Base-by-base conservation (phyloP, 352 stramenopile species). In the Aphanomyces cochlioides region DNA sequence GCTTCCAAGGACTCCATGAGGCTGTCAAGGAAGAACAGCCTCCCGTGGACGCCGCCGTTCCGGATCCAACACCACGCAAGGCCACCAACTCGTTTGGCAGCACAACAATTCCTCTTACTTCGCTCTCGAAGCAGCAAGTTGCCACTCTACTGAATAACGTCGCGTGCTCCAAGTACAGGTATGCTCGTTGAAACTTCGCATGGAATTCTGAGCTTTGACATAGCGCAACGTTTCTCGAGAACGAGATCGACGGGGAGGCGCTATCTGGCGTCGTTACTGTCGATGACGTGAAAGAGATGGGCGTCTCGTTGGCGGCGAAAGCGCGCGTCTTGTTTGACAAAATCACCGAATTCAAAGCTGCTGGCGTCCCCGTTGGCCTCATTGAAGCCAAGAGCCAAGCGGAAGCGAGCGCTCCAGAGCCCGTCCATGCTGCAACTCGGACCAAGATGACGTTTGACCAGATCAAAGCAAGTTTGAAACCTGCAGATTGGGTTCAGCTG, bases 301-400 rank as follows among this genome's bases (percentile, higher is more conserved):
- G 50, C 17, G 21, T 58, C 17, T 36, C 50, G 8, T 12, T 58
- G 50, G 17, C 50, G 13, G 50, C 17, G 7, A 8, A 58, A 36
- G 50, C 50, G 13, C 50, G 50, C 7, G 7, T 58, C 21, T 58
- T 58, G 50, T 58, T 58, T 58, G 50, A 58, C 50, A 58, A 58
- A 28, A 58, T 58, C 50, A 28, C 50, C 50, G 50, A 58, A 8
- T 58, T 58, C 50, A 58, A 58, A 58, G 7, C 50, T 12, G 13
- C 7, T 8, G 50, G 50, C 21, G 50, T 58, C 50, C 50, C 50
- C 7, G 15, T 2, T 28, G 10, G 17, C 1, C 17, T 66, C 7
- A 47, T 54, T 8, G n/a, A 48, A 53, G 7, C 15, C 57, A 54
- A 28, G 28, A 28, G 28, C 28, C 28, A 28, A 28, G 28, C 28